phyloP scores from a whole-genome alignment of 768 basidiomycete species.

The Naganishia friedmannii region DNA sequence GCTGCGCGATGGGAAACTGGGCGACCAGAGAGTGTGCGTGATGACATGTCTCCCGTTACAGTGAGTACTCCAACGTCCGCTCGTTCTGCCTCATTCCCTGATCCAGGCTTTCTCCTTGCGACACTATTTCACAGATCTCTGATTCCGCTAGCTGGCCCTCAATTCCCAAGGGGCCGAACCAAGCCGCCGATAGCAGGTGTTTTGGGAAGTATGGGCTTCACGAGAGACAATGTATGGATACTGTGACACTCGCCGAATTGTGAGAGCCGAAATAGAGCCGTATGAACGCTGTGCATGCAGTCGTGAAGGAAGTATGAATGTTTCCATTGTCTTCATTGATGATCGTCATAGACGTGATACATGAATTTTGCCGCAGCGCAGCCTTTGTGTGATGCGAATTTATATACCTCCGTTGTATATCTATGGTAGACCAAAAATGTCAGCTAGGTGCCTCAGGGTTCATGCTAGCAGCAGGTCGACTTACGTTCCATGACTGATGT shows the following conservation, averaged over 20 bases:
- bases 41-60: slow-evolving; percentile 23
- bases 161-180: slow-evolving; percentile 9
- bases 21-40: slow-evolving; percentile 13
- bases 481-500: slow-evolving; percentile 44
- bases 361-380: neutral
- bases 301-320: neutral
- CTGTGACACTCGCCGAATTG: slow-evolving; percentile 1
- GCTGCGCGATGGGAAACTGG: slow-evolving; percentile 1
- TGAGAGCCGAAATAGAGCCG: neutral
- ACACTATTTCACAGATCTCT: too few relatives aligned
- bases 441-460: neutral
- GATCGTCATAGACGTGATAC: neutral
- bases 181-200: slow-evolving; percentile 27
- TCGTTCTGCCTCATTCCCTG: too few relatives aligned
- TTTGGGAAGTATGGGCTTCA: slow-evolving; percentile 22
- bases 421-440: neutral
- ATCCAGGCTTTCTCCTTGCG: too few relatives aligned
- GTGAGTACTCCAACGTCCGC: slow-evolving; percentile 12
- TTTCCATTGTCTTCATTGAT: neutral
- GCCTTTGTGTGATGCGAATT: neutral
- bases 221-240: slow-evolving; percentile 25
- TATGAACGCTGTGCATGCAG: neutral
- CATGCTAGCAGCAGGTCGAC: slow-evolving; percentile 21
- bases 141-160: slow-evolving; percentile 3
- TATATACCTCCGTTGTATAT: slow-evolving; percentile 15